Base-by-base conservation (phyloP, 1,284 basidiomycete species). In the Porodaedalea pini region DNA sequence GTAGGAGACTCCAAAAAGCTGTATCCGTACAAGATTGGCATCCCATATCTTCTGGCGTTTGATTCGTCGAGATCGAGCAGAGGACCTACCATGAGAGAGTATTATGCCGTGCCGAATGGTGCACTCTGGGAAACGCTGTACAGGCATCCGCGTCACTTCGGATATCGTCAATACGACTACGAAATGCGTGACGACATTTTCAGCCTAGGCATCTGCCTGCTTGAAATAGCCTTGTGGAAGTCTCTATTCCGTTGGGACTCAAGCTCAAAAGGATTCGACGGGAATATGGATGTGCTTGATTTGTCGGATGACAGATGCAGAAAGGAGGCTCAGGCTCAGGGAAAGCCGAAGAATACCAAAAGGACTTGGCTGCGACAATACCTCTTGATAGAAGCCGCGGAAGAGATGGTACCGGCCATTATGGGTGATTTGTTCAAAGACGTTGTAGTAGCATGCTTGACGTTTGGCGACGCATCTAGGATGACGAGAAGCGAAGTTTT, bases 131-230 rank as follows among this genome's bases (percentile, higher is more conserved):
- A 40, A 23, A 10, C 13, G 5, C 15, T 56, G 10, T 57, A 57
- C 23, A 25, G 15, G 4, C 56, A 57, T 19, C 56, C 56, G 29
- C 37, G 56, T 4, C 49, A 51, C 23, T 10, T 51, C 15, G 6
- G 19, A 6, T n/a, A 17, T 4, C 31, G 49, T 36, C 49, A 36
- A 25, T n/a, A 17, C 32, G 21, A 15, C 1, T 57, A 57, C 27
- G 49, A 52, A 27, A 51, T 60, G 59, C 41, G 48, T 4, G 41
- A 60, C 27, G 59, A 60, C 27, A 45, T 60, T n/a, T 60, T 45
- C 55, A 45, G 55, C 27, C 51, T 60, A 5, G 59, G 59, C 15
- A 34, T 60, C 15, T 51, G 53, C 19, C 50, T 60, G 2, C 44
- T 60, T 4, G 55, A 60, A 43, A 39, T 60, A 4, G 59, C 43